A percentile compares a stretch with the other conserved stretches of the same genome.
Evolutionary conservation across 371 early-diverging fungal species (phyloP).

Genomic region (Apophysomyces trapeziformis): DNA sequence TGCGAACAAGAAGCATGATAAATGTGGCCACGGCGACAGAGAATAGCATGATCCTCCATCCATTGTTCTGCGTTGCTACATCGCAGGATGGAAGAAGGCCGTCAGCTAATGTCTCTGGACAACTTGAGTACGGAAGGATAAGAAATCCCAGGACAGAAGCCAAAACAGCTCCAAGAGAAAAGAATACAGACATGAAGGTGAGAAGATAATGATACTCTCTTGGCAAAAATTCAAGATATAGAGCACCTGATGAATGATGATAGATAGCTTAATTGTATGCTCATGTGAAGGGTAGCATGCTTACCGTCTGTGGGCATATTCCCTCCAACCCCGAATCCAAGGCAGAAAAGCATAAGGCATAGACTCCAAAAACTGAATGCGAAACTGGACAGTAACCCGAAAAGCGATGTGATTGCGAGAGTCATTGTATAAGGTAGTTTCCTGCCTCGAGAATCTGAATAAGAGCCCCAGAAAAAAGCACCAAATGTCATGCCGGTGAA

Average conservation of each 20-base stretch:
- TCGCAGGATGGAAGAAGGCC: slow-evolving; percentile 47
- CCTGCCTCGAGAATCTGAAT: slow-evolving; percentile 80
- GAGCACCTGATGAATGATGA: slow-evolving; percentile 58
- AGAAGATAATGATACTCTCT: slow-evolving; percentile 76
- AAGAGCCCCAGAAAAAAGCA: slow-evolving; percentile 81
- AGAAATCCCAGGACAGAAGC: slow-evolving; percentile 69
- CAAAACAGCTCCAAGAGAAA: slow-evolving; percentile 83
- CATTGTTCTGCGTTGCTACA: slow-evolving; percentile 62
- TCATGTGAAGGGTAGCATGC: neutral
- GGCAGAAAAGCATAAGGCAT: slow-evolving; percentile 65
- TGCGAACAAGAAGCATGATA: slow-evolving; percentile 71
- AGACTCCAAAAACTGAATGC: slow-evolving; percentile 67
- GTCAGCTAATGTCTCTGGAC: slow-evolving; percentile 52
- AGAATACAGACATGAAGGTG: slow-evolving; percentile 85
- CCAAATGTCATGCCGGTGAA: slow-evolving; percentile 87
- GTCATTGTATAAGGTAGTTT: slow-evolving; percentile 81
- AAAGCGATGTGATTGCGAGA: slow-evolving; percentile 71
- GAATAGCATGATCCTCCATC: slow-evolving; percentile 79
- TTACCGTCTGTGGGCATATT: slow-evolving; percentile 89
- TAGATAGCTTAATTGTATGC: neutral
- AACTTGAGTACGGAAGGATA: slow-evolving; percentile 70
- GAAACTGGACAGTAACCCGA: slow-evolving; percentile 73
- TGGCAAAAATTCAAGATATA: slow-evolving; percentile 86
- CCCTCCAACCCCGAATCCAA: slow-evolving; percentile 89
- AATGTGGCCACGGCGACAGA: slow-evolving; percentile 63